phyloP scores from a whole-genome alignment of 2,329 filamentous ascomycete species.

The Fusarium metavorans region DNA sequence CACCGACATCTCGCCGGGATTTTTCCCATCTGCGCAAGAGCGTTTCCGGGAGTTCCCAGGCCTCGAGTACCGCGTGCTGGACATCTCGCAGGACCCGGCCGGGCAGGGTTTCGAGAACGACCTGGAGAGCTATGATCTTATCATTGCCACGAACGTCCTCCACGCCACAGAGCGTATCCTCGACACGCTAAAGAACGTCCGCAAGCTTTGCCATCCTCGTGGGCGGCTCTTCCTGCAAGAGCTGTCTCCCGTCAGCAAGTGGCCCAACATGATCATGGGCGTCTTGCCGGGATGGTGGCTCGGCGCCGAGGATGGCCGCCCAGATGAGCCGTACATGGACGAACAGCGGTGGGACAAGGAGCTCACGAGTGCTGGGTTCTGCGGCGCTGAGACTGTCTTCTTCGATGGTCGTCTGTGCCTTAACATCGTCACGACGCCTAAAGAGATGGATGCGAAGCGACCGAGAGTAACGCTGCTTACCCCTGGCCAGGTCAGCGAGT shows the following conservation, averaged over 20 bases:
- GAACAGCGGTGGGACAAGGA: conserved; percentile 1
- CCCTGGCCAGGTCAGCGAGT: too few relatives aligned
- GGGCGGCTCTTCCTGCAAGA: not conserved
- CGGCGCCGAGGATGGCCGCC: conserved; percentile 4
- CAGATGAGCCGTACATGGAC: not conserved
- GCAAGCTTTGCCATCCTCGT: not conserved
- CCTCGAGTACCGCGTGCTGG: conserved; percentile 43
- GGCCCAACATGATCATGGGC: not conserved
- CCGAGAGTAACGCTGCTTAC: too few relatives aligned
- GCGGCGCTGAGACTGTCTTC: not conserved
- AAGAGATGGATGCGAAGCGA: too few relatives aligned
- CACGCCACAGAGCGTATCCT: not conserved
- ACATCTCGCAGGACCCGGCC: conserved; percentile 45
- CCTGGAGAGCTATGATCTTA: conserved; percentile 39
- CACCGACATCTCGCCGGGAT: conserved; percentile 46
- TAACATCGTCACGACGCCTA: too few relatives aligned
- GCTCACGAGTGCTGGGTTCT: not conserved
- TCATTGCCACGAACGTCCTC: conserved; percentile 45
- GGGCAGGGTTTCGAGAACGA: conserved; percentile 42
- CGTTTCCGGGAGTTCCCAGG: conserved; percentile 15
- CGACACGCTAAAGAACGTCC: not conserved
- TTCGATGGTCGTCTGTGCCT: too few relatives aligned
- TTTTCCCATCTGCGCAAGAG: conserved; percentile 41
- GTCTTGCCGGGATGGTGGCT: conserved; percentile 27
- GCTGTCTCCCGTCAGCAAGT: not conserved